Evolutionary conservation across 2,329 filamentous ascomycete genomes (phyloP).

Genomic region (Tolypocladium paradoxum): DNA sequence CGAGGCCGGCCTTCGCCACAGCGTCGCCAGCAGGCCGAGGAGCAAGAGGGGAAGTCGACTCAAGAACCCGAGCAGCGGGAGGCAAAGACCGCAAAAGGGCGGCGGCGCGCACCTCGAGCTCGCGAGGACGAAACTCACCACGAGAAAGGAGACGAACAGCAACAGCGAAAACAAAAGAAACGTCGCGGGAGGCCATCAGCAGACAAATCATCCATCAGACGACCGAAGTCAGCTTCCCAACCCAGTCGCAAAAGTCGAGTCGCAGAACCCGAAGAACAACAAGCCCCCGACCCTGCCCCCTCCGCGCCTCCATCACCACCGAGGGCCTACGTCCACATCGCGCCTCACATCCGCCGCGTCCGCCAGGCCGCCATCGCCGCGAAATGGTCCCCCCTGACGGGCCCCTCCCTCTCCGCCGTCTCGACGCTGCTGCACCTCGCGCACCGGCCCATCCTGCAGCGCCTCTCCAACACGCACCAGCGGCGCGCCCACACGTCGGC

Average conservation of each 20-base stretch:
- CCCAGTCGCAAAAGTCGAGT: not conserved
- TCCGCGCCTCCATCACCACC: conserved; percentile 13
- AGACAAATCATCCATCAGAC: not conserved
- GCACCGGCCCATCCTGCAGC: conserved; percentile 50
- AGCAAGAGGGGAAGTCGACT: not conserved
- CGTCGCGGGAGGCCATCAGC: not conserved
- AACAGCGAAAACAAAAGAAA: not conserved
- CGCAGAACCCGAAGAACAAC: conserved; percentile 8
- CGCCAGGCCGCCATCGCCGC: conserved; percentile 55
- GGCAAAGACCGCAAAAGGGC: not conserved
- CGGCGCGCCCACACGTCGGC: conserved; percentile 42
- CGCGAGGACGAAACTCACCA: no score
- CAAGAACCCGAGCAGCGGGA: not conserved
- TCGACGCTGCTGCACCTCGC: conserved; percentile 44
- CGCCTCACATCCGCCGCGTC: conserved; percentile 39
- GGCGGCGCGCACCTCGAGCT: not conserved
- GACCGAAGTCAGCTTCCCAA: not conserved
- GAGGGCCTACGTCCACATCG: conserved; percentile 38
- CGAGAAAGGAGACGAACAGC: not conserved
- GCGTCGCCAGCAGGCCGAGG: not conserved
- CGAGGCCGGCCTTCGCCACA: not conserved
- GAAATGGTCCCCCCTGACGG: conserved; percentile 53
- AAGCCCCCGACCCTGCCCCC: conserved; percentile 4
- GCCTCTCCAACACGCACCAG: conserved; percentile 36
- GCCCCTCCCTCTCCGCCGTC: conserved; percentile 44